Base-by-base conservation (phyloP, 1,284 basidiomycete genomes). In the Ustilago shanxiensis region DNA sequence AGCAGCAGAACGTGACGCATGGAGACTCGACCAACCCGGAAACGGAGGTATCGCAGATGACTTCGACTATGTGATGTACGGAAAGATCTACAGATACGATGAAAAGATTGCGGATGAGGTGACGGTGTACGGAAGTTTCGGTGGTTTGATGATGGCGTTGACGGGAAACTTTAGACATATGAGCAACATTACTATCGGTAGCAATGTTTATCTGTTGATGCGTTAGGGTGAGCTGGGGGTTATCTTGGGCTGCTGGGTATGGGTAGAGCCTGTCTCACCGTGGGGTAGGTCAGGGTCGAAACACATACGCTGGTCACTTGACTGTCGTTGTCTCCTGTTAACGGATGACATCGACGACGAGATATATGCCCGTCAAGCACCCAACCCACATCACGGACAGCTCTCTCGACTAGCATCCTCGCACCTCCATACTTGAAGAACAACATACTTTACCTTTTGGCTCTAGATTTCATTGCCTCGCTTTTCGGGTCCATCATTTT, bases 61-160 rank as follows among this genome's bases (percentile, higher is more conserved):
- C 80, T 99, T 95, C 83, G 96, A 98, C 85, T 99, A 99, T 88
- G 96, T 99, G 77, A 98, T 98, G 95, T 95, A 94, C 86, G 96
- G 96, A 50, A 98, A 97, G 91, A 93, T 99, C 53, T 99, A 99
- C 89, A 95, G 95, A 86, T 98, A 97, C 86, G 96, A 99, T 86
- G 92, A 93, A 29, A 92, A 92, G 76, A 90, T 90, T 24, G 89
- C 91, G 45, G 93, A 95, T 79, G 90, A 91, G 80, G 93, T 95
- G 59, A 98, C 95, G 31, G 95, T 93, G 33, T 99, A 98, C 86
- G 92, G 92, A 53, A 98, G 95, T 4, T 99, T 97, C 79, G 96
- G 96, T 50, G 96, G 96, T n/a, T 89, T 99, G 29, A 89, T 99
- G 54, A 93, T 99, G 92, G 95, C 96, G 1, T 88, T 99, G 66